Evolutionary conservation across 768 basidiomycete species (phyloP).

Genomic region (Xerocomellus chrysenteron): DNA sequence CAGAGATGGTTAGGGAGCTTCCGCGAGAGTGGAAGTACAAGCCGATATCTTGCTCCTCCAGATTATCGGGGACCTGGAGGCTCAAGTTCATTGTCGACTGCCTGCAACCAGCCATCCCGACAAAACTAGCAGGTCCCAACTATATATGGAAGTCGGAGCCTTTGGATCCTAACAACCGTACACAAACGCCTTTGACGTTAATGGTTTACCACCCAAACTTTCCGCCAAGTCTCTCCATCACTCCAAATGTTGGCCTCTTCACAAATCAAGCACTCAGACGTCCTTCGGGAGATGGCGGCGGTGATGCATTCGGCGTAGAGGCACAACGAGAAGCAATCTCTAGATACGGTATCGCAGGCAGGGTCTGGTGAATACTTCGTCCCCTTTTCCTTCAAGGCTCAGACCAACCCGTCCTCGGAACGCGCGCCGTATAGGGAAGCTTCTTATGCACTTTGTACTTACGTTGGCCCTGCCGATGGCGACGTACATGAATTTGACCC

Average conservation of each 20-base stretch:
- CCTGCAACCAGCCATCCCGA: not conserved
- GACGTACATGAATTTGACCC: conserved; percentile 51
- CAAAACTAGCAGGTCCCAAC: not conserved
- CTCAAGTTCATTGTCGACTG: conserved; percentile 8
- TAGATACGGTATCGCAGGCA: conserved; percentile 78
- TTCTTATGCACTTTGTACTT: conserved; percentile 57
- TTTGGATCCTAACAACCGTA: conserved; percentile 11
- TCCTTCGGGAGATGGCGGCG: not conserved
- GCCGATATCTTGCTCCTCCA: conserved; percentile 33
- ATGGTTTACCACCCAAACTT: conserved; percentile 39
- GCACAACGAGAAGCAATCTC: conserved; percentile 61
- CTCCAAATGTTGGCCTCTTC: conserved; percentile 22
- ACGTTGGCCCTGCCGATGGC: conserved; percentile 43
- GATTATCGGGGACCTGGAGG: conserved; percentile 9
- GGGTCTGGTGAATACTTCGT: conserved; percentile 64
- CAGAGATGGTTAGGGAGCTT: conserved; percentile 25
- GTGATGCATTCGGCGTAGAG: conserved; percentile 26
- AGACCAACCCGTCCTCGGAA: not conserved
- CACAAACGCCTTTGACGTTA: not conserved
- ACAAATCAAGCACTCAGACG: not conserved
- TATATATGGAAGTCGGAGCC: not conserved
- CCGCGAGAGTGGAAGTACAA: conserved; percentile 23
- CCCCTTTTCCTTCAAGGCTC: conserved; percentile 10
- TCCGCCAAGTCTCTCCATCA: conserved; percentile 42
- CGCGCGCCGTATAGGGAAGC: conserved; percentile 59